A percentile compares a stretch with the other conserved stretches of the same genome.
phyloP scores from a whole-genome alignment of 1,284 basidiomycete genomes.

The Sphagnurus paluster region DNA sequence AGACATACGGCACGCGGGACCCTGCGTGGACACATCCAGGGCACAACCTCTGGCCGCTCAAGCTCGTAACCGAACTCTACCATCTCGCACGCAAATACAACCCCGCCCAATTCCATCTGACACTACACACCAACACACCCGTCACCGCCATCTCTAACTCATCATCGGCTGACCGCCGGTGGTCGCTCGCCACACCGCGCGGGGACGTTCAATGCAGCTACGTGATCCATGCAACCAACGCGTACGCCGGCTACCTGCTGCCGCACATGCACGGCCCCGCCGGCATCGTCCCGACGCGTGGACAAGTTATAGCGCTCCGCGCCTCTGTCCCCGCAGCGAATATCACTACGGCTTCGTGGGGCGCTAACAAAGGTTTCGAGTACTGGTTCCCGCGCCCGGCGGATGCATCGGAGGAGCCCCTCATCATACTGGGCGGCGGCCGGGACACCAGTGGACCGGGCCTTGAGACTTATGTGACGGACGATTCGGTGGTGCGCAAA shows the following conservation, averaged over 20 bases:
- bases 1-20: constrained; percentile 59
- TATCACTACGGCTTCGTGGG: constrained; percentile 44
- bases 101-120: constrained; percentile 39
- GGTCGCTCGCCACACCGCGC: constrained; percentile 58
- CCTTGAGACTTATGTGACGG: constrained; percentile 55
- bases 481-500: constrained; percentile 60
- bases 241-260: constrained; percentile 66
- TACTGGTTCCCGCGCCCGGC: constrained; percentile 83
- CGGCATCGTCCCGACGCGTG: constrained; percentile 72
- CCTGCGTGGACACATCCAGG: constrained; percentile 52
- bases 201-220: constrained; percentile 56
- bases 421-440: constrained; percentile 77
- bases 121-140: constrained; percentile 70
- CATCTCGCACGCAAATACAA: constrained; percentile 35
- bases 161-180: constrained; percentile 31
- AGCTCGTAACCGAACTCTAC: constrained; percentile 69
- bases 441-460: constrained; percentile 44
- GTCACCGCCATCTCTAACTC: constrained; percentile 46
- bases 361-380: constrained; percentile 55
- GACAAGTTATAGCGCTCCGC: constrained; percentile 67
- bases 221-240: constrained; percentile 82
- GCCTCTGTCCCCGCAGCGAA: constrained; percentile 41
- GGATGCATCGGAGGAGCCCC: constrained; percentile 36
- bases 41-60: constrained; percentile 77
- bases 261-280: constrained; percentile 53